Base-by-base conservation (phyloP, 192 early-diverging fungal species). In the Phlyctochytrium arcticum region DNA sequence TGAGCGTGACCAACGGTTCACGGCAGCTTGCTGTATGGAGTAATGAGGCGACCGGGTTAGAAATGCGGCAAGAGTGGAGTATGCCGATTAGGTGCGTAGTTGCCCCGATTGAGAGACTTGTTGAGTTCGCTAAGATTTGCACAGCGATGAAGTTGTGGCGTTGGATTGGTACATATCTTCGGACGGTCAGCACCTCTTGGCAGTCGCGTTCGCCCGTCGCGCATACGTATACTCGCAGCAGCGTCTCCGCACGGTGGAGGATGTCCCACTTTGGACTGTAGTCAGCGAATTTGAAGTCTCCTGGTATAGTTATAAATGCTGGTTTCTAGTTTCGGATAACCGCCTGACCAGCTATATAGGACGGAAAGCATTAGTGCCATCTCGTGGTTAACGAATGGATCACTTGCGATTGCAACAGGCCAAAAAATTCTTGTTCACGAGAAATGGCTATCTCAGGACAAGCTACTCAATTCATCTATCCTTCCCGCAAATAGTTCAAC, bases 111-210 rank as follows among this genome's bases (percentile, higher is more conserved):
- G 27, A 15, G 12, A 12, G 24, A 53, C 50, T 0, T 1, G n/a
- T 1, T 3, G 15, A 48, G 31, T 19, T 24, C 23, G 21, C 24
- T 48, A 3, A 27, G 8, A 53, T 1, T n/a, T 37, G 17, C 12
- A 30, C 54, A 87, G 75, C 34, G 77, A 79, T 42, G 37, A 54
- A 3, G 70, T 90, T 37, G 67, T 80, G 32, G 87, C 76, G 59
- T 39, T 89, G 35, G 84, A 85, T 49, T 93, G 89, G 91, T 84
- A 75, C 62, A 72, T 88, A 3, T 81, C 89, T n/a, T 82, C 85
- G 5, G 88, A 89, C 65, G 89, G 88, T 2, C 82, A 90, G 39
- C 80, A 83, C 34, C 69, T 92, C 27, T 70, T 93, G 8, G 88
- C 87, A 7, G 78, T 90, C 8, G 85, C 82, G 17, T 78, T 77